Percentiles rank a stretch among this genome's conserved stretches.
phyloP scores from a whole-genome alignment of 139 green algal genomes.

The Nannochloris sp. region DNA sequence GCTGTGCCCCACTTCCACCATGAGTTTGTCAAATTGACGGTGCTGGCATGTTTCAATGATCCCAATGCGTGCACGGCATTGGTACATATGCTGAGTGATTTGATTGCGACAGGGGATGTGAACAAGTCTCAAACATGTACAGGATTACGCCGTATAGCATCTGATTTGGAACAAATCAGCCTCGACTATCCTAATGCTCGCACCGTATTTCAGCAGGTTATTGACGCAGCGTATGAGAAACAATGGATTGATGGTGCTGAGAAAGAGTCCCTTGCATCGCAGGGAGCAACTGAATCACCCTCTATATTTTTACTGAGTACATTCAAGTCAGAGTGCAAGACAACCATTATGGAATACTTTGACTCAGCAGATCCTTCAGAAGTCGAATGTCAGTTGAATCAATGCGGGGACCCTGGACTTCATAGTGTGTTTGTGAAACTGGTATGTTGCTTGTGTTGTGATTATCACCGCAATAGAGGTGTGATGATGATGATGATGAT shows the following conservation, averaged over 20 bases:
- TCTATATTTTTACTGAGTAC: conserved; percentile 1
- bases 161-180: conserved; percentile 54
- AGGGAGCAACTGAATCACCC: background rate
- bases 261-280: no score
- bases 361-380: conserved; percentile 49
- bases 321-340: conserved; percentile 54
- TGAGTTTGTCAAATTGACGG: conserved; percentile 59
- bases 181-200: conserved; percentile 62
- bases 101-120: conserved; percentile 49
- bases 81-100: conserved; percentile 46
- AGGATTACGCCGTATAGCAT: conserved; percentile 55
- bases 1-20: conserved; percentile 70
- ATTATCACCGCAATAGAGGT: no score
- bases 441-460: no score
- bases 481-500: no score
- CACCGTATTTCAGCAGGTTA: conserved; percentile 22
- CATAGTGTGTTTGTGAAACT: conserved; percentile 88
- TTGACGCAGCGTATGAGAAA: conserved; percentile 15
- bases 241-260: conserved; percentile 23
- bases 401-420: conserved; percentile 74
- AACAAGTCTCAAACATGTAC: conserved; percentile 54
- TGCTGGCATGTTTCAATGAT: conserved; percentile 35
- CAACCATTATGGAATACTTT: conserved; percentile 77
- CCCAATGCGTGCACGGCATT: conserved; percentile 17
- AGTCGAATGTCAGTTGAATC: conserved; percentile 45